These are phyloP conservation scores for Gryganskiella cystojenkinii DNA, from an alignment of 192 early-diverging fungal species.

Conservation along the genomic window DNA sequence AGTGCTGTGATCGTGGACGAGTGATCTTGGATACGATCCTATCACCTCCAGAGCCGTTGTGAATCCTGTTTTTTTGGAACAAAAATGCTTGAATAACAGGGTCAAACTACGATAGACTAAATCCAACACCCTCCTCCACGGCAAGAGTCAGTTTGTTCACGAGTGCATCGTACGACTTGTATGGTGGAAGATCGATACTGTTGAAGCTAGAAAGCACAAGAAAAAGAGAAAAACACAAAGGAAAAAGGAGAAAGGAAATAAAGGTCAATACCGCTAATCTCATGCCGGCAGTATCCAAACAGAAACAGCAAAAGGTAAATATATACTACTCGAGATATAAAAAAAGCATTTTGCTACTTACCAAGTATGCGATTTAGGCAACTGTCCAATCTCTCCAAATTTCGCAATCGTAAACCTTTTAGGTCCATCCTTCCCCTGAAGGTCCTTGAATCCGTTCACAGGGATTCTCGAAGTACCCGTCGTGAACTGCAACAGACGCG, in stretches of 20 bases:
- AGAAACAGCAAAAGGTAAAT: slow-evolving; percentile 11
- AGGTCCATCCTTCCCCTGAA: slow-evolving; percentile 93
- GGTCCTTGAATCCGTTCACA: slow-evolving; percentile 88
- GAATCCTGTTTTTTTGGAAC: no score
- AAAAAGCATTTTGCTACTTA: slow-evolving; percentile 53
- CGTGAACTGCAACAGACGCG: slow-evolving; percentile 96
- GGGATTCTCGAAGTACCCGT: slow-evolving; percentile 98
- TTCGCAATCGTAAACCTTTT: slow-evolving; percentile 99
- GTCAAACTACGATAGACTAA: no score
- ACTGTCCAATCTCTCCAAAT: slow-evolving; percentile 79
- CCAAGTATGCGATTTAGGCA: slow-evolving; percentile 98
- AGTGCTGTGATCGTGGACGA: no score
- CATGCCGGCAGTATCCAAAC: not conserved
- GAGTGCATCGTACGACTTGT: slow-evolving; percentile 95
- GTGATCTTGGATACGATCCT: no score
- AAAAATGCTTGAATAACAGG: no score
- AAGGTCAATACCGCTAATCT: not conserved
- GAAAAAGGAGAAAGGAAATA: slow-evolving; percentile 1
- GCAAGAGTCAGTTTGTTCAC: no score
- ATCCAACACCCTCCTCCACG: no score
- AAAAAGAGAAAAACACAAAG: not conserved
- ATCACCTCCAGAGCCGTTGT: no score
- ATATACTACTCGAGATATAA: not conserved
- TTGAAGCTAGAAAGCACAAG: slow-evolving; percentile 78
- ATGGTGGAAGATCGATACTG: slow-evolving; percentile 94